Conservation (phyloP, 441 rosid species). For the Gossypium laxum region DNA sequence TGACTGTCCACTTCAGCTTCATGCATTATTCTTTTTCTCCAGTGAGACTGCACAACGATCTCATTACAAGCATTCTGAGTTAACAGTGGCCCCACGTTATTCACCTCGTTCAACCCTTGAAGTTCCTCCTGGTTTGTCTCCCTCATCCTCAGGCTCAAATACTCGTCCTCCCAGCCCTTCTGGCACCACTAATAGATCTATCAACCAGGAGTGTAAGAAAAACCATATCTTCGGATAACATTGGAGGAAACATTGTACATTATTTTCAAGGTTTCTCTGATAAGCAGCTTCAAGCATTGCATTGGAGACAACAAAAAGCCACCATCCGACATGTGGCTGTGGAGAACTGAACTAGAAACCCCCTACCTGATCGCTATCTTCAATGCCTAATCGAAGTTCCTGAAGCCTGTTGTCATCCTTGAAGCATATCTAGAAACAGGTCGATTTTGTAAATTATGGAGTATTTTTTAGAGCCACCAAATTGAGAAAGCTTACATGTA, state of each 20-base stretch:
- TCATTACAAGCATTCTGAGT: constrained; percentile 30
- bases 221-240: constrained; percentile 15
- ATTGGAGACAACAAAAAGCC: neutral
- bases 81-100: constrained; percentile 25
- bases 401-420: neutral
- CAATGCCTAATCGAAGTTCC: neutral
- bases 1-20: constrained; percentile 18
- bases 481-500: constrained; percentile 1
- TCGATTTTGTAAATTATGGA: constrained; percentile 15
- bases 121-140: constrained; percentile 25
- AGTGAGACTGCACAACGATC: constrained; percentile 39
- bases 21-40: constrained; percentile 44
- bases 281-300: constrained; percentile 28
- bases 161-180: constrained; percentile 14
- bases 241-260: neutral
- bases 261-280: constrained; percentile 1
- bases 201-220: constrained; percentile 6
- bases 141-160: constrained; percentile 18
- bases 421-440: neutral
- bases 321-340: neutral
- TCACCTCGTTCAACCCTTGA: constrained; percentile 49
- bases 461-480: constrained; percentile 9
- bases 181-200: constrained; percentile 5
- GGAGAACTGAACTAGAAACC: constrained; percentile 6
- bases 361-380: constrained; percentile 2